These are phyloP conservation scores for Cryptosporidium ubiquitum DNA, from an alignment of 169 alveolate genomes.

Conservation along the genomic window DNA sequence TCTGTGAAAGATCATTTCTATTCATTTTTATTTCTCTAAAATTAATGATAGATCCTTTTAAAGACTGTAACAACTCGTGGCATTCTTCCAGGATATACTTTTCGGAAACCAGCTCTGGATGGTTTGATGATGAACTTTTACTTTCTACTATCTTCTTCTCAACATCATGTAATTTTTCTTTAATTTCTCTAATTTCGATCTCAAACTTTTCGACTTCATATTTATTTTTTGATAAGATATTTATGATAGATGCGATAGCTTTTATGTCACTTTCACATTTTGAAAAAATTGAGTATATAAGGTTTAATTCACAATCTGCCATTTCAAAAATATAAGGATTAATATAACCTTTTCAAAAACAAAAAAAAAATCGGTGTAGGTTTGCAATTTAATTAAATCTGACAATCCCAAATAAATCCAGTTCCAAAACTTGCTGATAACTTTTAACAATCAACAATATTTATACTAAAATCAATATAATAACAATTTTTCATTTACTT, in stretches of 20 bases:
- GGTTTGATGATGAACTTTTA: not conserved
- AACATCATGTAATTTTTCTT: not conserved
- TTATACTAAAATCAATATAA: not conserved
- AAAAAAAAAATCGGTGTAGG: too few species aligned
- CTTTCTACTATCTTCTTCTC: conserved; percentile 1
- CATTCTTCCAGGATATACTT: not conserved
- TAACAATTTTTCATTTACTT: not conserved
- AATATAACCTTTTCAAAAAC: not conserved
- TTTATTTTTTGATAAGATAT: not conserved
- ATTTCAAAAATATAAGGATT: not conserved
- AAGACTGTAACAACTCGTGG: not conserved
- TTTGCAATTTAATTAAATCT: not conserved
- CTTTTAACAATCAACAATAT: too few species aligned
- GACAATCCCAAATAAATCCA: not conserved
- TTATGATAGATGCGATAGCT: not conserved
- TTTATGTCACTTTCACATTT: conserved; percentile 7
- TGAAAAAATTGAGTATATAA: not conserved
- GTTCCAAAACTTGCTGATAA: too few species aligned
- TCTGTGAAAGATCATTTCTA: not conserved
- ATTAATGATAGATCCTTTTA: conserved; percentile 2
- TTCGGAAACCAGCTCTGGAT: not conserved
- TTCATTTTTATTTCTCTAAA: not conserved
- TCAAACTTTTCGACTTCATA: not conserved
- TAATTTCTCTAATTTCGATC: not conserved
- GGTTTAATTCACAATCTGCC: conserved; percentile 12